These are phyloP conservation scores for Quercus lobata DNA, from an alignment of 331 rosid species.

Conservation along the genomic window DNA sequence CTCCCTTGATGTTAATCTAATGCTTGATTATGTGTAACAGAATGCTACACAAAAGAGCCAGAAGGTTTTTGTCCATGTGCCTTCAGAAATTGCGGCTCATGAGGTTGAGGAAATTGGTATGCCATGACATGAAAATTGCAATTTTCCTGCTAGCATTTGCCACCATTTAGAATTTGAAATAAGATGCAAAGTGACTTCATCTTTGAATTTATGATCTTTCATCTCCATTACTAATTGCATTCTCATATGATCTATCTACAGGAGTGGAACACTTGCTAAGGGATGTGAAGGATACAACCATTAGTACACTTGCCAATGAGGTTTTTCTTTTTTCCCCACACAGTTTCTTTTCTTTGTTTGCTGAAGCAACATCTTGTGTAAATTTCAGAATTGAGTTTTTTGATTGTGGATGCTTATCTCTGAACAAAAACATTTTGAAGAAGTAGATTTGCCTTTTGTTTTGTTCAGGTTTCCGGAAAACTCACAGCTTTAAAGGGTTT, in stretches of 20 bases:
- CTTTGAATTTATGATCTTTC: not conserved
- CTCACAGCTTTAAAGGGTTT: constrained; percentile 60
- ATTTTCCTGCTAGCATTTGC: not conserved
- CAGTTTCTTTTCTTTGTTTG: not conserved
- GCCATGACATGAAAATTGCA: constrained; percentile 7
- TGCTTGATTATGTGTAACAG: constrained; percentile 30
- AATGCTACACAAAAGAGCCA: constrained; percentile 67
- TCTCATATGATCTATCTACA: constrained; percentile 11
- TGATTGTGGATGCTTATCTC: not conserved
- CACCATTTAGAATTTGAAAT: not conserved
- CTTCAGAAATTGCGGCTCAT: constrained; percentile 59
- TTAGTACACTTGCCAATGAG: constrained; percentile 63
- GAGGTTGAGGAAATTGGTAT: constrained; percentile 69
- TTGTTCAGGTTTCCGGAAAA: constrained; percentile 55
- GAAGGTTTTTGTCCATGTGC: constrained; percentile 57
- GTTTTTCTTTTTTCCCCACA: constrained; percentile 6
- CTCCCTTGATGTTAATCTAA: constrained; percentile 5
- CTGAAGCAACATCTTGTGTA: not conserved
- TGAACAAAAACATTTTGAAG: not conserved
- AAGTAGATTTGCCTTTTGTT: not conserved
- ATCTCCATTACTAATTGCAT: not conserved
- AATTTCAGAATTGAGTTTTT: not conserved
- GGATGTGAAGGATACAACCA: constrained; percentile 60
- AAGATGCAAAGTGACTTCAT: not conserved
- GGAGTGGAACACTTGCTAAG: constrained; percentile 65